Evolutionary conservation across 768 basidiomycete species (phyloP), one percentile per base, ranked within the genome.

Genomic region (Boletus barrowsii): DNA sequence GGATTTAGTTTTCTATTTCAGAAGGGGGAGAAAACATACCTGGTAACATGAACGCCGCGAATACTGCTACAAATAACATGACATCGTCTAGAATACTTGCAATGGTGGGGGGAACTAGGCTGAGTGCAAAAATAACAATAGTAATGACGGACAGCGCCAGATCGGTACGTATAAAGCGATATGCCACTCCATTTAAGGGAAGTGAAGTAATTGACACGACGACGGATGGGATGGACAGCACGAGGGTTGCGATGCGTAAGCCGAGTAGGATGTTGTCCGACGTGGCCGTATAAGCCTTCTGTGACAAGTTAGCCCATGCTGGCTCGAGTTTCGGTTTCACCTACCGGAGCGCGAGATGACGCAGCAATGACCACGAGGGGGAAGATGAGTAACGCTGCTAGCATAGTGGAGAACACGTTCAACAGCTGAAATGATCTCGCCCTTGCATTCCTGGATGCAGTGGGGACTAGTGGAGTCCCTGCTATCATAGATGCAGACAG

Each of bases 1-100:
- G 29, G 42, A 7, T 35, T 52, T 45, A 43, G 32, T 24, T 30
- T 33, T 24, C 15, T 11, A 8, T 41, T 29, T 37, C 18, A 18
- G 37, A 47, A 1, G n/a, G 30, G 40, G 26, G 9, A 44, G 22
- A 44, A 6, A 2, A 53, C 74, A 47, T 61, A 81, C 83, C 82
- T 54, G 88, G 86, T 2, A 88, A 68, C 48, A 86, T 71, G 67
- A 84, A 90, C 10, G 84, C 82, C 58, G 81, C 76, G 2, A 71
- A 64, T 51, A 87, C 75, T 5, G 82, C 76, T 48, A 78, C 72
- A 35, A 83, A 66, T 22, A 89, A 64, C 26, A 78, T 68, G 18
- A 75, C 57, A 54, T 83, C 79, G 44, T 78, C 79, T 24, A 85
- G 65, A 14, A 79, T 62, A 43, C 67, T 55, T 14, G 70, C 65